Conservation (phyloP, 164 flowering plant species). For the Macadamia tetraphylla region DNA sequence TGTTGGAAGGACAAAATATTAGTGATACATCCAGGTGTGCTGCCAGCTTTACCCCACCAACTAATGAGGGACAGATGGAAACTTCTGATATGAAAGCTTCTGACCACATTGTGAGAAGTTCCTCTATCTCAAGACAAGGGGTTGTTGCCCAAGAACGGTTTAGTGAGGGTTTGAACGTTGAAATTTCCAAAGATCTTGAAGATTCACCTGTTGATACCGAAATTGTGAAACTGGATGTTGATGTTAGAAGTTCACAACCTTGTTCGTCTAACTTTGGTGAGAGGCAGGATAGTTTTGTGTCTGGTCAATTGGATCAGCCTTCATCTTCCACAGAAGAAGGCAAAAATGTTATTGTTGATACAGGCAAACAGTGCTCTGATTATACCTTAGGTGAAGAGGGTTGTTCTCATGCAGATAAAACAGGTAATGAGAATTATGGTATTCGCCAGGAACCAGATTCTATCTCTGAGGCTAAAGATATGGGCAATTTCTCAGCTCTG, state of each 20-base stretch:
- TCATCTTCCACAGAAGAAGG: conserved; percentile 17
- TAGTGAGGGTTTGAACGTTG: conserved; percentile 11
- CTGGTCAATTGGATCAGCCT: conserved; percentile 9
- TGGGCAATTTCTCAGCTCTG: conserved; percentile 13
- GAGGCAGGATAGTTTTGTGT: conserved; percentile 8
- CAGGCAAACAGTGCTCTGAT: conserved; percentile 9
- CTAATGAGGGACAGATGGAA: conserved; percentile 8
- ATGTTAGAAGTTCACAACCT: conserved; percentile 9
- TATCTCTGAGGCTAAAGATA: conserved; percentile 13
- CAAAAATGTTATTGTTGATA: conserved; percentile 16
- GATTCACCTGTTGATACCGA: conserved; percentile 11
- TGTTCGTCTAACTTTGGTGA: conserved; percentile 11
- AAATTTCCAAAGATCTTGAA: conserved; percentile 11
- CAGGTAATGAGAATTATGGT: conserved; percentile 16
- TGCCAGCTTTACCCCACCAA: conserved; percentile 16
- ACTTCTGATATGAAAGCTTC: conserved; percentile 10
- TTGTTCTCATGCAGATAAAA: conserved; percentile 13
- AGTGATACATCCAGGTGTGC: conserved; percentile 14
- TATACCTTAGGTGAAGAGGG: neutral
- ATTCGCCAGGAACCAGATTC: conserved; percentile 13
- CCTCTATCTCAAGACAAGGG: conserved; percentile 10
- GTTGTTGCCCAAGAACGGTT: conserved; percentile 11
- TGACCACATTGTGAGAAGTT: conserved; percentile 11
- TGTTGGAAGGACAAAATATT: conserved; percentile 9
- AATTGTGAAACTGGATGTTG: conserved; percentile 1